Evolutionary conservation across 495 filamentous ascomycete genomes (phyloP), one percentile per base, ranked within the genome.

Genomic region (Lindgomyces ingoldianus): DNA sequence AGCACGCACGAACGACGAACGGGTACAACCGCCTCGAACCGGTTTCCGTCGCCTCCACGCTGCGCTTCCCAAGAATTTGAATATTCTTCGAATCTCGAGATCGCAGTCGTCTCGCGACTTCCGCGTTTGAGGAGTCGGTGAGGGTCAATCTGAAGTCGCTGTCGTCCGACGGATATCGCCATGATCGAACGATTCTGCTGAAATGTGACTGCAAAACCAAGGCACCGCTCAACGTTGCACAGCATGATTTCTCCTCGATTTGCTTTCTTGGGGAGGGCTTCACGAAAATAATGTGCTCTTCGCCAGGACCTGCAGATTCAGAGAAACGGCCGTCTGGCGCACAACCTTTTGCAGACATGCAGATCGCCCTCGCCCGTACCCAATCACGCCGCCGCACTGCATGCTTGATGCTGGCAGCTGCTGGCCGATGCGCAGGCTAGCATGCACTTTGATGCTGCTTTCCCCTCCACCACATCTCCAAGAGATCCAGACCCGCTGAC

Each of bases 401-500:
- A 16, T 33, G 21, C 18, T 27, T 36, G 10, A 25, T 22, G 47
- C 8, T 33, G 4, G 16, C n/a, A 4, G 21, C 26, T 57, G 60
- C 39, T 49, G 49, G 36, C 46, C 2, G 57, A 14, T 21, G 59
- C 18, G 47, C 59, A 55, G 24, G 26, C 52, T 22, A 49, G 27
- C 52, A 51, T 25, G 36, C 52, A 49, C 2, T 45, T n/a, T 21
- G 53, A 29, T 48, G 50, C 26, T 48, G 60, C 19, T 29, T 14
- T 54, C 18, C 45, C 21, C 54, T 39, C 54, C 53, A 39, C 18
- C 19, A 44, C 19, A 16, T 30, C 10, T 30, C 62, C 39, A 60
- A 53, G 56, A 50, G 53, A 65, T 59, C 62, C 62, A 65, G 55
- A 48, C 62, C 62, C 56, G 62, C 62, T 55, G 53, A 55, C 18